Evolutionary conservation across 495 filamentous ascomycete species (phyloP).

Genomic region (Xylaria palmicola): DNA sequence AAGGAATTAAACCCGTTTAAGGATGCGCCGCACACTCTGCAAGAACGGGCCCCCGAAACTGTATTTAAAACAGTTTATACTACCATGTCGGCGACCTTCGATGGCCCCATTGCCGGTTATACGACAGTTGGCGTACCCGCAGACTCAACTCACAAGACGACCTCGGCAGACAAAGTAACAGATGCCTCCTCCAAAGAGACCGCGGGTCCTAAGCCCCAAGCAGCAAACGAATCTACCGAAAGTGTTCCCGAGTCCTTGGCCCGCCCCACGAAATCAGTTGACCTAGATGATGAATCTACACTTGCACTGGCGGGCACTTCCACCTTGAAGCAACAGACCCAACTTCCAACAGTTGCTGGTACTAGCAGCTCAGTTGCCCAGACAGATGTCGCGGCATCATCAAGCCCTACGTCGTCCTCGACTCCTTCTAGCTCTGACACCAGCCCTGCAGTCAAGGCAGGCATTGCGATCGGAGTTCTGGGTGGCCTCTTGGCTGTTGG

Average conservation of each 20-base stretch:
- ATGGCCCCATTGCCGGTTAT: constrained; percentile 56
- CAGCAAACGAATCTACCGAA: background rate
- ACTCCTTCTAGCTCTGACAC: constrained; percentile 36
- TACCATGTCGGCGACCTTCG: constrained; percentile 55
- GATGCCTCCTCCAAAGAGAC: constrained; percentile 22
- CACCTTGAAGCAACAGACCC: constrained; percentile 6
- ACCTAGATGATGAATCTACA: constrained; percentile 11
- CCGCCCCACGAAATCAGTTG: constrained; percentile 7
- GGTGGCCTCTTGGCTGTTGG: constrained; percentile 60
- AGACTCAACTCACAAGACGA: constrained; percentile 19
- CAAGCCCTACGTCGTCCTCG: constrained; percentile 31
- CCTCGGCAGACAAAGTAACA: constrained; percentile 22
- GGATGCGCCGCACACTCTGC: constrained; percentile 9
- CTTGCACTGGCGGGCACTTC: constrained; percentile 22
- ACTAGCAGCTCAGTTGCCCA: constrained; percentile 10
- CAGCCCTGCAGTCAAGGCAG: constrained; percentile 72
- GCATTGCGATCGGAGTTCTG: constrained; percentile 76
- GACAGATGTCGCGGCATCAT: constrained; percentile 23
- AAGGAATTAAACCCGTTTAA: constrained; percentile 28
- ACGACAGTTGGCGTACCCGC: constrained; percentile 39
- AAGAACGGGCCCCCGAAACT: constrained; percentile 36
- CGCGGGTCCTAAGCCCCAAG: background rate
- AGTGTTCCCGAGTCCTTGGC: constrained; percentile 10
- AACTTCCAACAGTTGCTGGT: background rate
- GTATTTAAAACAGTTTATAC: constrained; percentile 53